A percentile compares a stretch with the other conserved stretches of the same genome.
phyloP scores from a whole-genome alignment of 192 early-diverging fungal genomes.

The Coemansia sp. region DNA sequence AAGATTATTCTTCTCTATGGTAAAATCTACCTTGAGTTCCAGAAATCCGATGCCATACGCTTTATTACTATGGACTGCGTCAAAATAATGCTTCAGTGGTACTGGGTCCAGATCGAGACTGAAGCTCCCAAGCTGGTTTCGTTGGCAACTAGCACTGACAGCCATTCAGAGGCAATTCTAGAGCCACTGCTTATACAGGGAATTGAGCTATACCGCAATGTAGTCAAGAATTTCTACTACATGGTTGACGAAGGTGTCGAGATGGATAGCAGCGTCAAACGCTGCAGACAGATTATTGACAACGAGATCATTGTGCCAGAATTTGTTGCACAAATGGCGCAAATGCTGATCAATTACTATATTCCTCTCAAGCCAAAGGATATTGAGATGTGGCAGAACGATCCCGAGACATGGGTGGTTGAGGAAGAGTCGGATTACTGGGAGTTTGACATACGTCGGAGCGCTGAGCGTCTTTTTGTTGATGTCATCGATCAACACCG shows the following conservation, averaged over 20 bases:
- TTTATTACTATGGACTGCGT: conserved; percentile 63
- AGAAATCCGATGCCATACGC: conserved; percentile 61
- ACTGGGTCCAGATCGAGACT: conserved; percentile 61
- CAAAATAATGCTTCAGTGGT: conserved; percentile 66
- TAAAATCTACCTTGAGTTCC: conserved; percentile 74
- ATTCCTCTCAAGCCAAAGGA: conserved; percentile 68
- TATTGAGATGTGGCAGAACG: conserved; percentile 75
- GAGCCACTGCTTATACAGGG: conserved; percentile 75
- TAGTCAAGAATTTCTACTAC: conserved; percentile 46
- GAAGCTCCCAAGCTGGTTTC: conserved; percentile 25
- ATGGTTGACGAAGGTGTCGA: conserved; percentile 13
- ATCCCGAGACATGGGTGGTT: conserved; percentile 79
- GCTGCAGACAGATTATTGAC: conserved; percentile 58
- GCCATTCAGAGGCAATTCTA: conserved; percentile 26
- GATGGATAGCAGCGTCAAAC: conserved; percentile 51
- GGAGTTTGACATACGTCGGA: conserved; percentile 73
- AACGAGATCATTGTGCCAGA: conserved; percentile 64
- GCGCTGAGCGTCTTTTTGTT: conserved; percentile 81
- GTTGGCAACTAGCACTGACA: neutral
- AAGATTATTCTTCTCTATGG: conserved; percentile 69
- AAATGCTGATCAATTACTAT: conserved; percentile 72
- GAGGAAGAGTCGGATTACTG: conserved; percentile 83
- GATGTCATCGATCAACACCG: conserved; percentile 64
- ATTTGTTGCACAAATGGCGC: conserved; percentile 63
- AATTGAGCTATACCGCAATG: conserved; percentile 55